Evolutionary conservation across 2,329 filamentous ascomycete genomes (phyloP).

Genomic region (Diaporthe sp.): DNA sequence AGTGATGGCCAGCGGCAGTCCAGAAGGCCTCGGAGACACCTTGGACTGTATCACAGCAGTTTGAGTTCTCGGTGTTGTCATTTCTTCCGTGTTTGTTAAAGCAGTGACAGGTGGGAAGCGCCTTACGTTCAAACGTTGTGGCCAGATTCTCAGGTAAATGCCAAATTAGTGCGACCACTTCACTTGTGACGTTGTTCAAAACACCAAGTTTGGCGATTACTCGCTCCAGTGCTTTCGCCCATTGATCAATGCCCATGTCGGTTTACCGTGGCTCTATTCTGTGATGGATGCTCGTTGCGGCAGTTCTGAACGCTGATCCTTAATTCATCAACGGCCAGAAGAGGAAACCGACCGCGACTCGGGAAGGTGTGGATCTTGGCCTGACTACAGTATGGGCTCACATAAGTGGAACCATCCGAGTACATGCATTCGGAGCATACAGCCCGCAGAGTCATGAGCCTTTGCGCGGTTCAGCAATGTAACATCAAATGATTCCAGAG

Average conservation of each 20-base stretch:
- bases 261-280: background rate
- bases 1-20: slow-evolving; percentile 17
- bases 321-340: background rate
- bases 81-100: background rate
- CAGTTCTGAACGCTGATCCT: background rate
- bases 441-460: background rate
- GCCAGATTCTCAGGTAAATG: background rate
- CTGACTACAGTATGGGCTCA: background rate
- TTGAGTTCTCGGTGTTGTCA: slow-evolving; percentile 6
- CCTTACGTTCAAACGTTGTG: background rate
- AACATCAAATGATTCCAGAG: background rate
- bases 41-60: slow-evolving; percentile 16
- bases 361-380: background rate
- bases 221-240: too few relatives aligned
- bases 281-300: background rate
- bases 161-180: background rate
- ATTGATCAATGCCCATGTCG: background rate
- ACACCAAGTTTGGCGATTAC: background rate
- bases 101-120: background rate
- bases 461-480: background rate
- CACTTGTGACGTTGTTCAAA: background rate
- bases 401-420: background rate
- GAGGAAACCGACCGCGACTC: slow-evolving; percentile 9
- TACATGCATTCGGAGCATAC: background rate
- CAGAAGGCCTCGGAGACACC: background rate